Evolutionary conservation across 2,329 filamentous ascomycete genomes (phyloP).

Genomic region (Fusarium transvaalense): DNA sequence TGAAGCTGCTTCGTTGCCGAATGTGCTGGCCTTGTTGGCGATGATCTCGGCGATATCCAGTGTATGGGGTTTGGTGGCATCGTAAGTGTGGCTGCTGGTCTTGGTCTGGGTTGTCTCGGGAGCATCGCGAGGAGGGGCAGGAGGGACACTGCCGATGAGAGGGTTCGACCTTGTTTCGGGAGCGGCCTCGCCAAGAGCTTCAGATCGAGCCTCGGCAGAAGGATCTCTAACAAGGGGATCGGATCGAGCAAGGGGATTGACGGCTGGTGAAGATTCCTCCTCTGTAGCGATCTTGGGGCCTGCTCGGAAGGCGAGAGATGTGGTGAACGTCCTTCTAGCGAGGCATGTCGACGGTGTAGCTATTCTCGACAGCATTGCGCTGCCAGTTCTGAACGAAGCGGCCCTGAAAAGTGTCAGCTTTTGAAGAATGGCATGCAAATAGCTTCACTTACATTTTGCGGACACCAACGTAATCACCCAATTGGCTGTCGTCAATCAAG

Average conservation of each 20-base stretch:
- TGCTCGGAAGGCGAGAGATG: slow-evolving; percentile 48
- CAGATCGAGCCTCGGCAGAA: not conserved
- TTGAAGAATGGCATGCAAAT: accelerated
- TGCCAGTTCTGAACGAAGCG: slow-evolving; percentile 46
- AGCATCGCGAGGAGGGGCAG: slow-evolving; percentile 29
- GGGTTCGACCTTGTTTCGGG: slow-evolving; percentile 26
- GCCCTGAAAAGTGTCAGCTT: slow-evolving; percentile 45
- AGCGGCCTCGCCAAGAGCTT: slow-evolving; percentile 4
- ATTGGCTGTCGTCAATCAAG: slow-evolving; percentile 41
- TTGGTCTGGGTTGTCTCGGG: slow-evolving; percentile 5
- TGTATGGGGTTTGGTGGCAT: slow-evolving; percentile 45
- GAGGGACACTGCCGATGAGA: slow-evolving; percentile 7
- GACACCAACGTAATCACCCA: slow-evolving; percentile 30
- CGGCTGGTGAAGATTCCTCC: slow-evolving; percentile 12
- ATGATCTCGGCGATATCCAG: slow-evolving; percentile 55
- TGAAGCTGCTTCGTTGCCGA: slow-evolving; percentile 25
- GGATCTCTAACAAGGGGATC: slow-evolving; percentile 7
- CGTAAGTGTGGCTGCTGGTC: slow-evolving; percentile 42
- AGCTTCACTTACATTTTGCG: slow-evolving; percentile 42
- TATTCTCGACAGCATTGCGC: slow-evolving; percentile 51
- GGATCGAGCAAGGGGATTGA: slow-evolving; percentile 20
- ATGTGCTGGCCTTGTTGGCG: slow-evolving; percentile 48
- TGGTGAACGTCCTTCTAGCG: slow-evolving; percentile 51
- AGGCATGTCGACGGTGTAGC: slow-evolving; percentile 39
- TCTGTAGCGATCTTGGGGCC: slow-evolving; percentile 25